Conservation (phyloP, 371 early-diverging fungal genomes). For the Neoconidiobolus thromboides region DNA sequence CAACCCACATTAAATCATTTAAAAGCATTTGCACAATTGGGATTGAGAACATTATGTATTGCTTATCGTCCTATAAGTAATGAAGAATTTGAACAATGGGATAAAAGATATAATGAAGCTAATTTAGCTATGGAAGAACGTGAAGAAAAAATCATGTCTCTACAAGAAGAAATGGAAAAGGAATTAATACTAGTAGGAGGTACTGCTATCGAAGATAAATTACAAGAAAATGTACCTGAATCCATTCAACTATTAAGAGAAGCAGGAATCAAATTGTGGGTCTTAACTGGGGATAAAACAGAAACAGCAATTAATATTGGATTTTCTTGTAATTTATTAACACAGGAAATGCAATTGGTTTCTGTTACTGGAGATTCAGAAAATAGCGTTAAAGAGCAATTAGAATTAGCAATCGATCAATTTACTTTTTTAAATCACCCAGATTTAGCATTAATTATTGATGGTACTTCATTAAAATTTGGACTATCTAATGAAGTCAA, state of each 20-base stretch:
- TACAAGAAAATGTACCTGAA: slow-evolving; percentile 91
- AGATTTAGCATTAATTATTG: slow-evolving; percentile 70
- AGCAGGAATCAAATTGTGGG: slow-evolving; percentile 96
- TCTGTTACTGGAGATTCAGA: slow-evolving; percentile 22
- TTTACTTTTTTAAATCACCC: slow-evolving; percentile 26
- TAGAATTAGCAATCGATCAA: slow-evolving; percentile 16
- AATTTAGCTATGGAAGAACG: slow-evolving; percentile 52
- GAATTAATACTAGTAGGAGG: slow-evolving; percentile 73
- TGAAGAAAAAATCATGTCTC: slow-evolving; percentile 38
- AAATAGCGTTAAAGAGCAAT: slow-evolving; percentile 9
- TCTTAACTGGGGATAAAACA: slow-evolving; percentile 98
- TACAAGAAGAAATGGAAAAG: slow-evolving; percentile 51
- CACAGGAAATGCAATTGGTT: slow-evolving; percentile 46
- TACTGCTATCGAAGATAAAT: slow-evolving; percentile 95
- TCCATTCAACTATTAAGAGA: slow-evolving; percentile 61
- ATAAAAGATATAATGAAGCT: slow-evolving; percentile 41
- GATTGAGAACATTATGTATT: slow-evolving; percentile 78
- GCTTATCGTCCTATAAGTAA: slow-evolving; percentile 46
- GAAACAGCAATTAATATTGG: slow-evolving; percentile 98
- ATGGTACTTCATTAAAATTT: slow-evolving; percentile 65
- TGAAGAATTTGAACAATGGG: slow-evolving; percentile 47
- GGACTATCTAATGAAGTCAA: slow-evolving; percentile 40
- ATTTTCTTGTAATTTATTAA: slow-evolving; percentile 69
- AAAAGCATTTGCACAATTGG: slow-evolving; percentile 45
- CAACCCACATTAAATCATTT: slow-evolving; percentile 39